A percentile compares a stretch with the other conserved stretches of the same genome.
Conservation (phyloP, 2,329 filamentous ascomycete species). For the Scytalidium sp. region DNA sequence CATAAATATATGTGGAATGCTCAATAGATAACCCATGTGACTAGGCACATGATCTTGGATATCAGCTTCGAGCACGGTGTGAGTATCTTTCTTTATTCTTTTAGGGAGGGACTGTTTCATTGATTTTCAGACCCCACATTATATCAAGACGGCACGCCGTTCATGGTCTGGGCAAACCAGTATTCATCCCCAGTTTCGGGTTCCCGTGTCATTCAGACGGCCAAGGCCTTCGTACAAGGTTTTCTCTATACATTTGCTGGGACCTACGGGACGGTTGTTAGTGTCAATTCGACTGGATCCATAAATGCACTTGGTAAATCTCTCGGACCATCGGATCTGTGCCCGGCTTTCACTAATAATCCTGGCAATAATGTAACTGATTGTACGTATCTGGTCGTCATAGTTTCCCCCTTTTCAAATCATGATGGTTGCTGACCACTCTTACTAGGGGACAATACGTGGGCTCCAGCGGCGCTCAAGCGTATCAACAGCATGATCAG, state of each 20-base stretch:
- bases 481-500: slow-evolving; percentile 52
- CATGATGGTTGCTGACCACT: slow-evolving; percentile 6
- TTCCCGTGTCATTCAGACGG: slow-evolving; percentile 61
- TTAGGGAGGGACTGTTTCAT: slow-evolving; percentile 1
- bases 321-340: slow-evolving; percentile 60
- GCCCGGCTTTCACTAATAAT: slow-evolving; percentile 56
- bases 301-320: slow-evolving; percentile 55
- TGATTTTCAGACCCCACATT: slow-evolving; percentile 42
- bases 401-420: not conserved
- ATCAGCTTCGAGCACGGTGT: slow-evolving; percentile 43
- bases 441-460: too few relatives aligned
- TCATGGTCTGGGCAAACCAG: slow-evolving; percentile 63
- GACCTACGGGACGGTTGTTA: slow-evolving; percentile 51
- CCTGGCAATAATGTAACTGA: slow-evolving; percentile 45
- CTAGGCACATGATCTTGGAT: slow-evolving; percentile 55
- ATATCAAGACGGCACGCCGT: slow-evolving; percentile 39
- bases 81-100: not conserved
- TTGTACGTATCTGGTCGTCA: slow-evolving; percentile 9
- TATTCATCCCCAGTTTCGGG: too few relatives aligned
- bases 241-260: slow-evolving; percentile 56
- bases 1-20: too few relatives aligned
- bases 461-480: too few relatives aligned
- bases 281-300: slow-evolving; percentile 54
- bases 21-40: too few relatives aligned
- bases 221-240: slow-evolving; percentile 57